Evolutionary conservation across 352 stramenopile genomes (phyloP), one percentile per base, ranked within the genome.

Genomic region (Phytophthora meadii): DNA sequence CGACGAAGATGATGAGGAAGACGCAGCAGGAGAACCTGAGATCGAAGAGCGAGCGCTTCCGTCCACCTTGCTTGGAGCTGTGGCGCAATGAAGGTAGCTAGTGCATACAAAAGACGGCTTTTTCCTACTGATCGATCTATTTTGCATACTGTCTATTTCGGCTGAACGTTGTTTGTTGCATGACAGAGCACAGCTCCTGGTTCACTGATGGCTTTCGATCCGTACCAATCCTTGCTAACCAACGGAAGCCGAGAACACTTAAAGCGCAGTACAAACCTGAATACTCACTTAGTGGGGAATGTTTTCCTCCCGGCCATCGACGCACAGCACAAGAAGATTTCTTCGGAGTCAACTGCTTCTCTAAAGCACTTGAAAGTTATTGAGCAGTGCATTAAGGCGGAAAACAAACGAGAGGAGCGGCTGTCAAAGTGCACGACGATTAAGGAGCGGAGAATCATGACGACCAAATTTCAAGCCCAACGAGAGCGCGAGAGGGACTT

Each of bases 1-100:
- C 50, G 89, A 97, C 47, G 85, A 96, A 60, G 85, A 87, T 10
- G 75, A 89, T 1, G 79, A 89, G 15, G 74, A 87, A 12, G 74
- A 22, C 22, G 22, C 45, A 24, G 58, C 11, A 52, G 56, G 55
- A 46, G 68, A 74, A 25, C 27, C 52, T 2, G 72, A 87, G 6
- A 68, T 90, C 39, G 82, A 90, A 65, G 75, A 94, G 70, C 73
- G 78, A 7, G 71, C 74, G 12, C 52, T 90, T 28, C 82, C 84
- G 1, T 77, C 77, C 5, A 88, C 81, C 1, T 54, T 92, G 44
- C 78, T 85, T 40, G 68, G 72, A 4, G 44, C 45, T 25, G 60
- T 55, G 19, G 58, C 55, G 30, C 40, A 65, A 45, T 61, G 53
- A 70, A 17, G n/a, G 39, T 70, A 41, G 45, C 42, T 28, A 64